These are phyloP conservation scores for Spongispora temasekensis DNA, from an alignment of 1,284 basidiomycete species.

Conservation along the genomic window DNA sequence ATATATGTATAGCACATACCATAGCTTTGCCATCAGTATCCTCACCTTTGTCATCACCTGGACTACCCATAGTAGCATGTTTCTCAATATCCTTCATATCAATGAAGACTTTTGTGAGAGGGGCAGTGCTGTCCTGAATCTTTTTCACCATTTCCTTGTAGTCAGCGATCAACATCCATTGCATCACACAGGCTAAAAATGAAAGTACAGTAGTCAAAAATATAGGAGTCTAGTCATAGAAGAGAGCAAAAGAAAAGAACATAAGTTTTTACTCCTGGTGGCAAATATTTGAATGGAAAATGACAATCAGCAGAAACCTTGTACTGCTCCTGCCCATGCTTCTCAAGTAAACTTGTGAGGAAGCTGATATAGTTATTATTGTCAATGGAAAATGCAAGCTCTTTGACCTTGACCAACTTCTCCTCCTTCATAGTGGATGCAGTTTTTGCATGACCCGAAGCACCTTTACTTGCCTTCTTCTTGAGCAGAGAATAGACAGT, in stretches of 20 bases:
- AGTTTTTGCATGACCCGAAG: background rate
- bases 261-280: background rate
- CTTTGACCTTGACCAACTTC: background rate
- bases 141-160: conserved; percentile 4
- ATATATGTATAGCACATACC: background rate
- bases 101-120: background rate
- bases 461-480: background rate
- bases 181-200: background rate
- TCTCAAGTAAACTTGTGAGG: background rate
- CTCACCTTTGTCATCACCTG: background rate
- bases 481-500: background rate
- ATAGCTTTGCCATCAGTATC: background rate
- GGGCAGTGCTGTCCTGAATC: background rate
- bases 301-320: background rate
- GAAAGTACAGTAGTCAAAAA: no score
- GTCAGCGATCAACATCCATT: conserved; percentile 5
- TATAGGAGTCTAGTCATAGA: no score
- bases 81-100: background rate
- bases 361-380: background rate
- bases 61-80: background rate
- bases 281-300: background rate
- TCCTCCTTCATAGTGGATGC: background rate
- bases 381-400: background rate
- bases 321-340: background rate
- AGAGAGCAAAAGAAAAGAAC: background rate